A percentile compares a stretch with the other conserved stretches of the same genome.
Conservation (phyloP, 306 rosid species). For the Rubus parviflorus region DNA sequence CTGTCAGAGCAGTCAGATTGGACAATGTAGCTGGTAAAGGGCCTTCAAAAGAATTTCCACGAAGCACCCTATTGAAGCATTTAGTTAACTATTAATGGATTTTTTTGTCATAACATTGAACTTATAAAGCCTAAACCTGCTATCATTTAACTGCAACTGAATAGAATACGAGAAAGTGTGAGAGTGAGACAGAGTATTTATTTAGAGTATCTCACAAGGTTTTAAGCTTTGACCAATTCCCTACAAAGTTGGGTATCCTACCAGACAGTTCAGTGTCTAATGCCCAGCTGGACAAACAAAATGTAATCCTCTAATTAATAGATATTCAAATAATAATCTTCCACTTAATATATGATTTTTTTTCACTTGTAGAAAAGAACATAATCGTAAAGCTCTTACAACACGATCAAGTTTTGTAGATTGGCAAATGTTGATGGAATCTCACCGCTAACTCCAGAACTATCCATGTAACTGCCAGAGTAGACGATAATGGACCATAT, state of each 20-base stretch:
- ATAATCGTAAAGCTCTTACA: constrained; percentile 48
- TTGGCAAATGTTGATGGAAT: constrained; percentile 68
- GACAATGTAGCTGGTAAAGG: constrained; percentile 62
- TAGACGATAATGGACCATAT: constrained; percentile 15
- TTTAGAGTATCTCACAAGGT: constrained; percentile 50
- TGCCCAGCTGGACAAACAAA: constrained; percentile 55
- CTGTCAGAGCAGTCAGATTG: constrained; percentile 59
- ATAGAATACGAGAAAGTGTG: no score
- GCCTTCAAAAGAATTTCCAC: constrained; percentile 76
- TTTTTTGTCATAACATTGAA: not conserved
- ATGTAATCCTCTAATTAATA: not conserved
- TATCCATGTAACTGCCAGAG: constrained; percentile 58
- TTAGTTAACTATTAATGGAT: not conserved
- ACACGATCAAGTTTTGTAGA: constrained; percentile 36
- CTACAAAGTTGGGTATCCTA: constrained; percentile 68
- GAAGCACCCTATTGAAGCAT: constrained; percentile 54
- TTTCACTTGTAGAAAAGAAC: not conserved
- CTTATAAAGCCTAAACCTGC: not conserved
- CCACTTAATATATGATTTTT: not conserved
- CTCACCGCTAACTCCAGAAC: constrained; percentile 72
- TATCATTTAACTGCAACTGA: not conserved
- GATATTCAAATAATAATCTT: not conserved
- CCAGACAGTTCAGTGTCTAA: constrained; percentile 60
- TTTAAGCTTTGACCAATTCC: constrained; percentile 58
- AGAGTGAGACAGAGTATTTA: not conserved